phyloP scores from a whole-genome alignment of 345 rosid genomes.

The Murraya koenigii region DNA sequence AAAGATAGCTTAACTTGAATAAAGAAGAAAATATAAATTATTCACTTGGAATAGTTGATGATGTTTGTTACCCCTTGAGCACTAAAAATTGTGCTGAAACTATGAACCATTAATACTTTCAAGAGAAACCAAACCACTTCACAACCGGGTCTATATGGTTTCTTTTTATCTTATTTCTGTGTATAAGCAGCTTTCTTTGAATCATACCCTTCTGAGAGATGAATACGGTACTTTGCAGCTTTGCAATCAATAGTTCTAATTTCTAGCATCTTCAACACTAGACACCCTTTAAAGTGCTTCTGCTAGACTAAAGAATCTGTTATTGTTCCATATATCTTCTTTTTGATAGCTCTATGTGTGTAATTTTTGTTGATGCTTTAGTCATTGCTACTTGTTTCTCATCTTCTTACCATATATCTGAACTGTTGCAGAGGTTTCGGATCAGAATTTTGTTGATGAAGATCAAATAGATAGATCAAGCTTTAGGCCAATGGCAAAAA shows the following conservation, averaged over 20 bases:
- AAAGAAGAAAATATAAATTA: background rate
- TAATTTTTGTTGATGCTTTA: background rate
- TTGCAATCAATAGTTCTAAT: background rate
- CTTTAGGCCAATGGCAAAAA: conserved; percentile 21
- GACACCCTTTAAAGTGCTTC: background rate
- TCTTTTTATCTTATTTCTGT: background rate
- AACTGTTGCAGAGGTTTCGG: conserved; percentile 53
- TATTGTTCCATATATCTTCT: background rate
- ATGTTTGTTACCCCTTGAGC: background rate
- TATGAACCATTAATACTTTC: background rate
- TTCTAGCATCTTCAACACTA: background rate
- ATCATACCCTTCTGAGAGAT: background rate
- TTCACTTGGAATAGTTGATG: background rate
- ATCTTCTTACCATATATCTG: conserved; percentile 11
- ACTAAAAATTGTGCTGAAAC: background rate
- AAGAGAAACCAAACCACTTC: too few species aligned
- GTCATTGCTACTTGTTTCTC: background rate
- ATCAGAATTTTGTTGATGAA: conserved; percentile 69
- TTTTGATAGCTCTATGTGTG: background rate
- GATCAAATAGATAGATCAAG: conserved; percentile 27
- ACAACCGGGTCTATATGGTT: background rate
- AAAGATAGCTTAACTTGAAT: background rate
- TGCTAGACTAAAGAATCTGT: background rate
- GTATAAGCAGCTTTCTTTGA: background rate
- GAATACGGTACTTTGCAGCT: background rate